phyloP scores from a whole-genome alignment of 1,139 yeast genomes.

The Taphrina communis region DNA sequence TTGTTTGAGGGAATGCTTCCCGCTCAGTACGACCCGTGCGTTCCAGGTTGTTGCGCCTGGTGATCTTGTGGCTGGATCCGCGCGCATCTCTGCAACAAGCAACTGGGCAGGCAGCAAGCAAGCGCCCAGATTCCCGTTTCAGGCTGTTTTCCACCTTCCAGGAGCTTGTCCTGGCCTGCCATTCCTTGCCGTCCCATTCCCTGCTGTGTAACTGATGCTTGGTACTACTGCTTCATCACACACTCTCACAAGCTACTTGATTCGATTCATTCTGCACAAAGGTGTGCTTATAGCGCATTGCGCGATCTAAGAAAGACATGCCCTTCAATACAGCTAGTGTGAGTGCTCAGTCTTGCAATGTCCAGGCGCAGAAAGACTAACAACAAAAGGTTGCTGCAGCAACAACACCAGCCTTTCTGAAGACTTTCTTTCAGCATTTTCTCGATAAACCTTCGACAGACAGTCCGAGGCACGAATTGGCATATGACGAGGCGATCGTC shows the following conservation, averaged over 20 bases:
- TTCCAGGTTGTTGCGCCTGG: too few species aligned
- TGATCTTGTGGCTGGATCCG: too few species aligned
- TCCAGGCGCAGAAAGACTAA: neutral
- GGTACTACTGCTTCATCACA: neutral
- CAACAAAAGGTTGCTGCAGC: constrained; percentile 30
- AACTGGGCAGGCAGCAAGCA: too few species aligned
- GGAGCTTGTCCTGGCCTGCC: neutral
- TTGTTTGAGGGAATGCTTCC: too few species aligned
- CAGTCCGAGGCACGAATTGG: constrained; percentile 33
- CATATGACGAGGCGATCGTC: constrained; percentile 37
- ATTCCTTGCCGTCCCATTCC: too few species aligned
- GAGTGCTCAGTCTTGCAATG: neutral
- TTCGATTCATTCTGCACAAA: constrained; percentile 35
- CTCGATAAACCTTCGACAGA: constrained; percentile 22
- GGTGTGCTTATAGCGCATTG: neutral
- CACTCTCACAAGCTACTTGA: neutral
- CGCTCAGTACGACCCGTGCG: too few species aligned
- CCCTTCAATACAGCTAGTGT: constrained; percentile 41
- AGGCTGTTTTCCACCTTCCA: neutral
- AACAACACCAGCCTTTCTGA: constrained; percentile 37
- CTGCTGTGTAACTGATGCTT: too few species aligned
- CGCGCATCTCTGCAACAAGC: too few species aligned
- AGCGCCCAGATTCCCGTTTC: neutral
- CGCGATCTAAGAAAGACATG: neutral
- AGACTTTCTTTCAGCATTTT: constrained; percentile 39